Conservation (phyloP, 208 protist species). For the Leishmania guyanensis region DNA sequence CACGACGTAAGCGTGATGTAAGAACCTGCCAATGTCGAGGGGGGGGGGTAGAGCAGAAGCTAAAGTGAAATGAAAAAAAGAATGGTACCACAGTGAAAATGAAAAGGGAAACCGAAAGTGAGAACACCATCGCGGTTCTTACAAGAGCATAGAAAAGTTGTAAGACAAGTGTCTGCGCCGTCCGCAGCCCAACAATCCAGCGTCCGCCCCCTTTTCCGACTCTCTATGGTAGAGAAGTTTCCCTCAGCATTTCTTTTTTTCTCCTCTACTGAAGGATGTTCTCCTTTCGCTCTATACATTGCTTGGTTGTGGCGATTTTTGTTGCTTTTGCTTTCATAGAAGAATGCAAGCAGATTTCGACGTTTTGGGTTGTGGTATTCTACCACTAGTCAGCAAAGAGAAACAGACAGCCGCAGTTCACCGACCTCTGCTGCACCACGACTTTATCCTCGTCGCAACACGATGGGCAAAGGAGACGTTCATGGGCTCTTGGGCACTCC, state of each 20-base stretch:
- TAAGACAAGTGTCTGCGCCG: neutral
- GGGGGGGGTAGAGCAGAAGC: neutral
- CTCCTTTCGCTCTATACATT: no score
- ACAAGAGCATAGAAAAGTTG: neutral
- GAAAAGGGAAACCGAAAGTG: neutral
- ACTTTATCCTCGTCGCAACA: neutral
- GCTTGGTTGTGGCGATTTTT: neutral
- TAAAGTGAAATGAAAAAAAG: slow-evolving; percentile 3
- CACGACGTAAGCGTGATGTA: neutral
- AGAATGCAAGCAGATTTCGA: neutral
- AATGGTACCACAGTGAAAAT: slow-evolving; percentile 4
- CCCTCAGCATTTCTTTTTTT: no score
- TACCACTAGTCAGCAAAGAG: neutral
- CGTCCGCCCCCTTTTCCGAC: no score
- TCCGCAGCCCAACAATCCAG: neutral
- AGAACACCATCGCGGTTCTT: neutral
- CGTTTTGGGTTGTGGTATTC: neutral
- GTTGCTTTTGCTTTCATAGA: neutral
- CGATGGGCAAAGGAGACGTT: neutral
- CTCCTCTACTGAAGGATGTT: no score
- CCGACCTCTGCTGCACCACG: neutral
- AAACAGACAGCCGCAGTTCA: neutral
- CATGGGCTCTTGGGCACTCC: neutral
- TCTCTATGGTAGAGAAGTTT: no score
- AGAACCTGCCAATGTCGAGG: neutral